These are phyloP conservation scores for Grifola frondosa DNA, from an alignment of 1,284 basidiomycete genomes.

Conservation along the genomic window DNA sequence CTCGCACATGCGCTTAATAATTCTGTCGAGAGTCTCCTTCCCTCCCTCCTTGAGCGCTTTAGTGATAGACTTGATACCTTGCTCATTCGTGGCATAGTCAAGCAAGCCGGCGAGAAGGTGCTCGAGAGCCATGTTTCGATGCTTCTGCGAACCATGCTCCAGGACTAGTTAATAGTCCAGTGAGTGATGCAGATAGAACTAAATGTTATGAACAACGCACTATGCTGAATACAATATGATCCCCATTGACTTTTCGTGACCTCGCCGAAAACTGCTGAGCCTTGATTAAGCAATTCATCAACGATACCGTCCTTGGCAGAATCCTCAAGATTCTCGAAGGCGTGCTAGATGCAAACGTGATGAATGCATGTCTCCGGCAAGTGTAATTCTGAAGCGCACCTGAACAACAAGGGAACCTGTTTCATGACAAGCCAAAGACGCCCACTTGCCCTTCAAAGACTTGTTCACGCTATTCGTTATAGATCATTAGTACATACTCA, in stretches of 20 bases:
- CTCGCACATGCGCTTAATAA: slow-evolving; percentile 79
- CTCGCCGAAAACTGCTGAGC: slow-evolving; percentile 62
- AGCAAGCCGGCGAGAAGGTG: slow-evolving; percentile 70
- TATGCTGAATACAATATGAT: slow-evolving; percentile 80
- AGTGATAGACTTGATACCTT: slow-evolving; percentile 78
- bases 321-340: slow-evolving; percentile 82
- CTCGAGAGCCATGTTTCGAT: slow-evolving; percentile 69
- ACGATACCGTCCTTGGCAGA: slow-evolving; percentile 80
- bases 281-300: slow-evolving; percentile 74
- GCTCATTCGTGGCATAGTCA: slow-evolving; percentile 76
- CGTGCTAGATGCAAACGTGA: slow-evolving; percentile 55
- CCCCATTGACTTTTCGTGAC: slow-evolving; percentile 87
- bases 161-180: slow-evolving; percentile 49
- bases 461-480: slow-evolving; percentile 64
- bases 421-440: slow-evolving; percentile 82
- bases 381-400: slow-evolving; percentile 38
- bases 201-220: slow-evolving; percentile 41
- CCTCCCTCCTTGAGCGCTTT: slow-evolving; percentile 83
- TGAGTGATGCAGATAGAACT: neutral
- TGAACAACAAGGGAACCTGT: slow-evolving; percentile 82
- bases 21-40: slow-evolving; percentile 64
- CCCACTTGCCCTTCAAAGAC: slow-evolving; percentile 82
- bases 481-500: slow-evolving; percentile 4
- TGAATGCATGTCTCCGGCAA: neutral
- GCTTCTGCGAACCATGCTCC: slow-evolving; percentile 74